Evolutionary conservation across 2,329 filamentous ascomycete species (phyloP), one percentile per base, ranked within the genome.

Genomic region (Pseudopithomyces maydicus): DNA sequence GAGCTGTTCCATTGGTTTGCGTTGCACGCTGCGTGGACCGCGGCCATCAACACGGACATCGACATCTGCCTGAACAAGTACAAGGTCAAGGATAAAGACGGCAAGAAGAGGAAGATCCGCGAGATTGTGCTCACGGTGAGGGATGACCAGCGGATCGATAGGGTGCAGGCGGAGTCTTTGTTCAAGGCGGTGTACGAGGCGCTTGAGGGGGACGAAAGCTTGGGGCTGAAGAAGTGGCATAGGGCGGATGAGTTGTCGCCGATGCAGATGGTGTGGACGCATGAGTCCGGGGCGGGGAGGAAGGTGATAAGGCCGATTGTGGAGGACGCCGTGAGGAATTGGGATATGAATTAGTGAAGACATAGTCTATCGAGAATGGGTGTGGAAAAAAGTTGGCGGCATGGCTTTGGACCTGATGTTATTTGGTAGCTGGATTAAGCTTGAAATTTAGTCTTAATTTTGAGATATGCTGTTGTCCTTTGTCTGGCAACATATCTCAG

Each of bases 1-100:
- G 79, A 79, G 59, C 73, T 81, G 5, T 81, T 81, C 46, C 74
- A 81, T 62, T 81, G 79, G 79, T 81, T 81, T 55, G 79, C 79
- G 2, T 69, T 81, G 26, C 78, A 81, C 49, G 79, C 79, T 11
- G 79, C 79, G 1, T 81, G 79, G 79, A 81, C 79, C 0, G 79
- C 79, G 5, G 73, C 79, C 56, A 69, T 76, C 10, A 76, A 77
- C 32, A 75, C 77, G 12, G 79, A 81, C 59, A 78, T 81, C 62
- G 75, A 71, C 59, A 72, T 81, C 35, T 74, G 74, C 5, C 63
- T 81, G 32, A 81, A 78, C 72, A 81, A 81, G 60, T 80, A 80
- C 71, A 81, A 80, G 58, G 66, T 73, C 55, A 66, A 69, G 45
- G 70, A 77, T 58, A 61, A 75, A 8, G 70, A 72, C 1, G 66